A percentile compares a stretch with the other conserved stretches of the same genome.
Conservation (phyloP, 129 eudicot genomes). For the Silybum marianum region DNA sequence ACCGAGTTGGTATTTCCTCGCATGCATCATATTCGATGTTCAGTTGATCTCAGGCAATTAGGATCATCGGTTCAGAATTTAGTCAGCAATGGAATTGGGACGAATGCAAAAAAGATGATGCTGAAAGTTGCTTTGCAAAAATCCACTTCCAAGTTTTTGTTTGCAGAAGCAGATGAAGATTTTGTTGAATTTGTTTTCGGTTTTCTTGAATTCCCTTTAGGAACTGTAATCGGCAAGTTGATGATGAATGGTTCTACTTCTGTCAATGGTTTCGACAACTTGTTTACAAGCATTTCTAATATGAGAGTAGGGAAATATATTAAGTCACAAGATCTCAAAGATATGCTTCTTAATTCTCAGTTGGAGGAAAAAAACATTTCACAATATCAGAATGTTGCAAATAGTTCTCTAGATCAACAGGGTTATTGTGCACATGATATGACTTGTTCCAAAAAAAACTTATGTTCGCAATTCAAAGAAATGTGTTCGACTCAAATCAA, state of each 20-base stretch:
- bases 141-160: conserved; percentile 31
- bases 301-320: neutral
- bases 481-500: neutral
- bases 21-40: neutral
- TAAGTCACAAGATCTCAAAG: neutral
- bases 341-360: neutral
- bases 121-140: conserved; percentile 28
- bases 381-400: neutral
- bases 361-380: neutral
- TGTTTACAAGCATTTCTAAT: conserved; percentile 18
- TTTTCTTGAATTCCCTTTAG: conserved; percentile 36
- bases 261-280: conserved; percentile 15
- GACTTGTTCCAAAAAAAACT: too few relatives aligned
- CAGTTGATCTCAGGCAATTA: neutral
- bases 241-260: neutral
- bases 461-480: neutral
- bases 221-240: conserved; percentile 23
- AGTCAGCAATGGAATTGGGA: neutral
- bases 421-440: too few relatives aligned
- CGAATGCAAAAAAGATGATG: neutral
- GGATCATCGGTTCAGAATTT: neutral
- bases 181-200: conserved; percentile 43
- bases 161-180: conserved; percentile 37
- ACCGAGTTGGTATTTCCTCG: conserved; percentile 7
- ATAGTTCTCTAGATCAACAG: neutral